Conservation (phyloP, 179 eudicot genomes). For the Spergularia azorica region DNA sequence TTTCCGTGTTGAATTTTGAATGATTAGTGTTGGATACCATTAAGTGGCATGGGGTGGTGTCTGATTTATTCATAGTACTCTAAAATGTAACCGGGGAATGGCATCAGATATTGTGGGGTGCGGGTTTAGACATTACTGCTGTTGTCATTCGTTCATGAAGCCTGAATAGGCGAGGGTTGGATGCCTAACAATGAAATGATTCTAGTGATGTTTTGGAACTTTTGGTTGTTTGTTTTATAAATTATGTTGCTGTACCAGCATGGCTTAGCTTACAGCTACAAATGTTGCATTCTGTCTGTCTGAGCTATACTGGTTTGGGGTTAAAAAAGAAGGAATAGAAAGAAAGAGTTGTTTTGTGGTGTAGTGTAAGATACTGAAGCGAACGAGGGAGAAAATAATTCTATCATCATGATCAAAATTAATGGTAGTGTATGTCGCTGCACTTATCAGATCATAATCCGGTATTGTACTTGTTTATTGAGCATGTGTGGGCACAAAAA, state of each 20-base stretch:
- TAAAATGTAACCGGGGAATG: background rate
- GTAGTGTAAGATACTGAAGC: background rate
- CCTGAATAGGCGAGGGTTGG: conserved; percentile 1
- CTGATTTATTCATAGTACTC: background rate
- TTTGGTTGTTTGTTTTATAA: background rate
- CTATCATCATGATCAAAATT: background rate
- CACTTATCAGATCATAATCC: background rate
- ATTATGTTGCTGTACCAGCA: background rate
- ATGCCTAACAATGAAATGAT: background rate
- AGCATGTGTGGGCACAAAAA: background rate
- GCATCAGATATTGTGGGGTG: background rate
- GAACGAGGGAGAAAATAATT: background rate
- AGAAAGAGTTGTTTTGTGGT: background rate
- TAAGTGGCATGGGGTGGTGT: background rate
- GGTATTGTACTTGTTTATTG: background rate
- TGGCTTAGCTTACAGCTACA: background rate
- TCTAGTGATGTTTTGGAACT: conserved; percentile 10
- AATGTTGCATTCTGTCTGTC: conserved; percentile 1
- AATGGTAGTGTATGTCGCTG: background rate
- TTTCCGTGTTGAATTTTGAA: background rate
- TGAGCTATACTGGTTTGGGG: background rate
- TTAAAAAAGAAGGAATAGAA: background rate
- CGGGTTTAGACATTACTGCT: background rate
- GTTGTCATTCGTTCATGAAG: background rate
- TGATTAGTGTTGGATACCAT: background rate